phyloP scores from a whole-genome alignment of 2,329 filamentous ascomycete genomes.

The Emericellopsis cladophorae region DNA sequence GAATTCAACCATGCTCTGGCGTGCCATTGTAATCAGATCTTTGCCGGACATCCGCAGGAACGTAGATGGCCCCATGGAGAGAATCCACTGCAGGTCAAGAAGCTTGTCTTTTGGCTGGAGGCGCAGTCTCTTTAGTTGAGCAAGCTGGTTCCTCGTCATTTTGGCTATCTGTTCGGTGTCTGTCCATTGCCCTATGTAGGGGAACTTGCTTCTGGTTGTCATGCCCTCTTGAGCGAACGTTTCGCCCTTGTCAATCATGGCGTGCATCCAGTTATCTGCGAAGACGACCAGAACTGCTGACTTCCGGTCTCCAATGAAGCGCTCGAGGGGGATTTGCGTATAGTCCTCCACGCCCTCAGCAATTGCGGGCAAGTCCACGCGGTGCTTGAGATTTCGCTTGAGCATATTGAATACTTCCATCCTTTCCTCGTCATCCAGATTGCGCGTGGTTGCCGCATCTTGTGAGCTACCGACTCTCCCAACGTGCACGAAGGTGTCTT shows the following conservation, averaged over 20 bases:
- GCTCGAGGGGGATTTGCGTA: constrained; percentile 10
- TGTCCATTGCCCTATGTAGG: constrained; percentile 10
- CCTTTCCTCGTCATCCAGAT: constrained; percentile 1
- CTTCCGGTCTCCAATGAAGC: constrained; percentile 10
- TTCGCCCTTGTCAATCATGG: constrained; percentile 4
- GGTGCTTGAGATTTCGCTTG: constrained; percentile 8
- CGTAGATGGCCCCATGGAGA: no score
- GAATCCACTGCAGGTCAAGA: constrained; percentile 8
- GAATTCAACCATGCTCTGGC: constrained; percentile 4
- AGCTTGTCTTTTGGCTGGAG: constrained; percentile 5
- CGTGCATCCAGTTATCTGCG: constrained; percentile 8
- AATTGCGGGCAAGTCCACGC: constrained; percentile 6
- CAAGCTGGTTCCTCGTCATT: constrained; percentile 10
- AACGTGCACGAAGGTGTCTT: not conserved
- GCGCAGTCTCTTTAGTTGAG: constrained; percentile 5
- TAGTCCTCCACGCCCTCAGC: constrained; percentile 9
- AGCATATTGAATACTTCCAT: constrained; percentile 9
- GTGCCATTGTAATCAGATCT: constrained; percentile 6
- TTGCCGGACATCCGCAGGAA: constrained; percentile 12
- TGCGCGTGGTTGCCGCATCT: no score
- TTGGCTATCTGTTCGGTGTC: constrained; percentile 4
- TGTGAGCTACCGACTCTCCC: not conserved
- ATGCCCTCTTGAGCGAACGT: constrained; percentile 15
- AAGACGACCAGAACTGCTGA: constrained; percentile 16
- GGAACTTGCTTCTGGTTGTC: constrained; percentile 11